Evolutionary conservation across 1,139 yeast genomes (phyloP), one percentile per base, ranked within the genome.

Genomic region (Zhuliangozyma parablackwelliae): DNA sequence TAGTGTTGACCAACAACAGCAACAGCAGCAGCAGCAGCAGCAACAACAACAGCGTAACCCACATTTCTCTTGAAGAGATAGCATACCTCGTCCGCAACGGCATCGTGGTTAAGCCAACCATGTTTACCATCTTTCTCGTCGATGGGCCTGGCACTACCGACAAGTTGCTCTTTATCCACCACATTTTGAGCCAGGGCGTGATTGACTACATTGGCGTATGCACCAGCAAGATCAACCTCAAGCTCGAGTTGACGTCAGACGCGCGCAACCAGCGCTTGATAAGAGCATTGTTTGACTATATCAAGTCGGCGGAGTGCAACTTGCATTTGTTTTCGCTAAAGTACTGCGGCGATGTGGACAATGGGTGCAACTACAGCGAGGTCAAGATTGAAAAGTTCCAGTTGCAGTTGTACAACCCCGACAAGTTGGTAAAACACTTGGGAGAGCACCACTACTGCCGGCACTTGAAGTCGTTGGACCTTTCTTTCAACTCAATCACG

Each of bases 401-500:
- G 29, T 34, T 40, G 16, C 37, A 35, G 12, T 38, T 38, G 20
- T 32, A 29, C 27, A 30, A 32, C 28, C 10, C 33, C 16, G 28
- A 38, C 30, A 41, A 37, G 21, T 39, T 48, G 20, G 26, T 42
- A 21, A 38, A 33, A 24, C 50, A 47, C 28, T 42, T 41, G 26
- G 33, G 29, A 28, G 38, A n/a, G 10, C 31, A 35, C 28, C 30
- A 29, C 12, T 40, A 35, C 36, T 32, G 30, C 24, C 23, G 29
- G 26, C 37, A 38, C 27, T 37, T 53, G 33, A 30, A 37, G 32
- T 35, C 46, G 23, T 42, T 57, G 37, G 58, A 58, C 39, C 45
- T 58, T 25, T 56, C 61, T 11, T 54, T 49, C 37, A 57, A 57
- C 29, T 45, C 44, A 28, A 37, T 59, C 10, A 42, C 40, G 13